Evolutionary conservation across 495 filamentous ascomycete species (phyloP).

Genomic region (Trichoderma parareesei): DNA sequence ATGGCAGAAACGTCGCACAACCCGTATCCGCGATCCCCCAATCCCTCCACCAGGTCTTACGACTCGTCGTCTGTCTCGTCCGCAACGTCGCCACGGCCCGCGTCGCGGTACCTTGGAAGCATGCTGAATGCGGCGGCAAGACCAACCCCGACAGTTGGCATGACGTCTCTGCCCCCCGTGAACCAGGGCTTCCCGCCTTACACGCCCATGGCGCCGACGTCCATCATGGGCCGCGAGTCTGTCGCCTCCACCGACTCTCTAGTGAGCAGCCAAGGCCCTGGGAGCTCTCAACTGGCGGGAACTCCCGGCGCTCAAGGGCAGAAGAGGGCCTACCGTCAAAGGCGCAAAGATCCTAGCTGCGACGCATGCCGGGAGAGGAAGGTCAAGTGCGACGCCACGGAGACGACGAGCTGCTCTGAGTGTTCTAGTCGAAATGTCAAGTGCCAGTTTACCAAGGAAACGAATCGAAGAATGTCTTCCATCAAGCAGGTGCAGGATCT

Average conservation of each 20-base stretch:
- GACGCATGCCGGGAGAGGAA: slow-evolving; percentile 96
- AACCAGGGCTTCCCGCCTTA: slow-evolving; percentile 17
- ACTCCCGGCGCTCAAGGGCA: slow-evolving; percentile 50
- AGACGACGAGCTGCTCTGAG: slow-evolving; percentile 91
- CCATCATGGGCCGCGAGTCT: slow-evolving; percentile 45
- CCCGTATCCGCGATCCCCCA: slow-evolving; percentile 45
- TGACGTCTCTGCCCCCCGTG: slow-evolving; percentile 32
- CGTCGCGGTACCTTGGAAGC: slow-evolving; percentile 36
- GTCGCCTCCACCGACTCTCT: slow-evolving; percentile 44
- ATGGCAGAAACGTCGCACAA: slow-evolving; percentile 49
- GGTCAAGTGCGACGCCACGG: slow-evolving; percentile 98
- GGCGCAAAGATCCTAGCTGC: slow-evolving; percentile 94
- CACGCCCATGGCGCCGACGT: slow-evolving; percentile 17
- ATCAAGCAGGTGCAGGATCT: slow-evolving; percentile 99
- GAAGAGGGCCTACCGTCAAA: slow-evolving; percentile 89
- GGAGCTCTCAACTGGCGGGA: slow-evolving; percentile 31
- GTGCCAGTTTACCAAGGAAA: slow-evolving; percentile 98
- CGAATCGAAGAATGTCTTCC: slow-evolving; percentile 95
- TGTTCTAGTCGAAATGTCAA: slow-evolving; percentile 91
- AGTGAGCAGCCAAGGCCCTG: slow-evolving; percentile 41
- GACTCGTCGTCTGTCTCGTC: slow-evolving; percentile 49
- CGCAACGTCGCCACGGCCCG: slow-evolving; percentile 43
- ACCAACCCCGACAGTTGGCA: slow-evolving; percentile 32
- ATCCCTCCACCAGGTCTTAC: slow-evolving; percentile 44
- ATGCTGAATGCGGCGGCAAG: slow-evolving; percentile 35